A percentile compares a stretch with the other conserved stretches of the same genome.
phyloP scores from a whole-genome alignment of 306 rosid species.

The Cucurbita ficifolia region DNA sequence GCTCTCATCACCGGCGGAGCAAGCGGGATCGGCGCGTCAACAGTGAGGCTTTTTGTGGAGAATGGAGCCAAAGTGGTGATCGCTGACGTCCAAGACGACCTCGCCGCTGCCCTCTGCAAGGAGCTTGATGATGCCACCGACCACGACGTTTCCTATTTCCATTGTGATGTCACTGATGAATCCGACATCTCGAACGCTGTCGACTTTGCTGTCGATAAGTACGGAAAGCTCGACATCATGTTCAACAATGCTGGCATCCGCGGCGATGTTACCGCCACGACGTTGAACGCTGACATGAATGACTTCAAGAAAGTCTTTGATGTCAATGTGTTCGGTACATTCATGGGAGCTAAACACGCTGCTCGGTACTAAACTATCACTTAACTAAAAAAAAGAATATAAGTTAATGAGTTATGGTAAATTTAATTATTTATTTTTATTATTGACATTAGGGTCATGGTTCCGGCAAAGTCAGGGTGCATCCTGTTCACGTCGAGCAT shows the following conservation, averaged over 20 bases:
- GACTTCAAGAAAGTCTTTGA: conserved; percentile 26
- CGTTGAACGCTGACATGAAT: conserved; percentile 1
- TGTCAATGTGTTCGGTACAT: conserved; percentile 25
- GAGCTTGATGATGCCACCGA: not conserved
- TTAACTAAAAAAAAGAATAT: too few species aligned
- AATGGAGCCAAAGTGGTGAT: conserved; percentile 38
- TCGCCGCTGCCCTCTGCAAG: conserved; percentile 17
- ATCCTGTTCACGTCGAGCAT: conserved; percentile 31
- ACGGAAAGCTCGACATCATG: conserved; percentile 51
- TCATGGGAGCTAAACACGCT: conserved; percentile 41
- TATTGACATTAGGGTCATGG: conserved; percentile 12
- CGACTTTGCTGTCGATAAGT: conserved; percentile 10
- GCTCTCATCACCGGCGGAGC: conserved; percentile 46
- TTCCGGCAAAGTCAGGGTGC: conserved; percentile 18
- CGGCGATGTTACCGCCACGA: not conserved
- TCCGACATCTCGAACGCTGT: conserved; percentile 20
- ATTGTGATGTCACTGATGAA: conserved; percentile 33
- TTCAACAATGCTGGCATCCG: conserved; percentile 30
- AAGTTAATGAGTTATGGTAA: too few species aligned
- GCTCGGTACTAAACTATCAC: conserved; percentile 6
- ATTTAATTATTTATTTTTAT: not conserved
- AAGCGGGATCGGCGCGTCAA: conserved; percentile 37
- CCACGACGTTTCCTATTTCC: conserved; percentile 15
- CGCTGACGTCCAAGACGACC: conserved; percentile 28
- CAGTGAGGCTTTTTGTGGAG: conserved; percentile 25